Percentiles rank a stretch among this genome's conserved stretches.
Conservation (phyloP, 2,329 filamentous ascomycete species). For the Fusarium stilboides region DNA sequence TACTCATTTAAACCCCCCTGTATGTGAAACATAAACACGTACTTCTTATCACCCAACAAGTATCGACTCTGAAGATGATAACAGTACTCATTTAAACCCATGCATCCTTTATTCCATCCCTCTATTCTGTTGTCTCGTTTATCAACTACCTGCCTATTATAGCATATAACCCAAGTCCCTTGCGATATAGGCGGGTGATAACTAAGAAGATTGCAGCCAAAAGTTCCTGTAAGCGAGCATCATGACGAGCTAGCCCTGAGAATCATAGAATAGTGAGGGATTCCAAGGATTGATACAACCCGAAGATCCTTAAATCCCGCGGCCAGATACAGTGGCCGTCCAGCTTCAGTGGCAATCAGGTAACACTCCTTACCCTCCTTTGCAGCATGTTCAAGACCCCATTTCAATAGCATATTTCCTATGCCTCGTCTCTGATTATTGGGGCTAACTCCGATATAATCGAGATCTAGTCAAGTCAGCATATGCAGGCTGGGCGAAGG, state of each 20-base stretch:
- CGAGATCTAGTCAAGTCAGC: conserved; percentile 10
- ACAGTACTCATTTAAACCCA: not conserved
- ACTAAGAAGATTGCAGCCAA: no score
- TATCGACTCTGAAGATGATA: not conserved
- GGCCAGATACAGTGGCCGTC: conserved; percentile 10
- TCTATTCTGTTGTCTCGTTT: no score
- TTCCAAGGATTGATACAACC: conserved; percentile 4
- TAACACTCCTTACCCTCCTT: conserved; percentile 16
- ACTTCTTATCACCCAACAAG: not conserved
- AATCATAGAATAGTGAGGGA: conserved; percentile 32
- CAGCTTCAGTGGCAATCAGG: conserved; percentile 19
- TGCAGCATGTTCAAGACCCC: conserved; percentile 4
- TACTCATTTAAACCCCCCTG: not conserved
- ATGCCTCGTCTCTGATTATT: conserved; percentile 19
- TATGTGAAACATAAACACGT: not conserved
- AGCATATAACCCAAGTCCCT: no score
- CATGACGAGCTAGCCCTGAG: not conserved
- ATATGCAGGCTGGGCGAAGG: fast-evolving
- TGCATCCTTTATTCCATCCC: no score
- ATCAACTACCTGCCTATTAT: no score
- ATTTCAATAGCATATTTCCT: conserved; percentile 6
- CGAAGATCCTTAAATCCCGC: conserved; percentile 13
- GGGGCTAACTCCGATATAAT: conserved; percentile 19
- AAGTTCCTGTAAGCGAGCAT: no score
- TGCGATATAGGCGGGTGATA: no score